Conservation (phyloP, 2,329 filamentous ascomycete genomes). For the Macrophomina tecta region DNA sequence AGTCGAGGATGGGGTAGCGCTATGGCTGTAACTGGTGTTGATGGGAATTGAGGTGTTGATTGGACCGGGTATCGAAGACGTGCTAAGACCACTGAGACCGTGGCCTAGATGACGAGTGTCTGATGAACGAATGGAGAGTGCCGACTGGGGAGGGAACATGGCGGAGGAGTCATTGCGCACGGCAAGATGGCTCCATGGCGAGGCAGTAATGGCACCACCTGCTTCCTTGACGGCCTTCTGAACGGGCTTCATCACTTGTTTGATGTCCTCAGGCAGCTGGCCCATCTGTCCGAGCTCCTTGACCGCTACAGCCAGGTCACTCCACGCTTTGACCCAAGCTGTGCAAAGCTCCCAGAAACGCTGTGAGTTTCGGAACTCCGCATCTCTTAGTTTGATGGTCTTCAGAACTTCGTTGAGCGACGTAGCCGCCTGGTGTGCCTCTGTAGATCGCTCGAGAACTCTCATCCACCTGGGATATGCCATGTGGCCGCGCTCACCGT, state of each 20-base stretch:
- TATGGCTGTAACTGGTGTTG: conserved; percentile 38
- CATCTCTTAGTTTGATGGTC: conserved; percentile 83
- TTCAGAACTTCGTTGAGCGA: conserved; percentile 75
- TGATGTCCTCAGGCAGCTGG: conserved; percentile 61
- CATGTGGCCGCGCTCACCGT: conserved; percentile 43
- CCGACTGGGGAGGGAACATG: conserved; percentile 21
- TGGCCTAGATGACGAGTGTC: conserved; percentile 21
- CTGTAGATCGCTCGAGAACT: conserved; percentile 73
- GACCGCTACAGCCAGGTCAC: conserved; percentile 67
- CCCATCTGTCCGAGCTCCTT: conserved; percentile 49
- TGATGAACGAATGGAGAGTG: conserved; percentile 9
- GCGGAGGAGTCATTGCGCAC: conserved; percentile 30
- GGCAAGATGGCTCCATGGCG: conserved; percentile 66
- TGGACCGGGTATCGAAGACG: conserved; percentile 39
- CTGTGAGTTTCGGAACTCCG: conserved; percentile 69
- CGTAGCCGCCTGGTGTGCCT: conserved; percentile 75
- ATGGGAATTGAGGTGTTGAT: conserved; percentile 45
- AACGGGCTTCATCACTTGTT: conserved; percentile 76
- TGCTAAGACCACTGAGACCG: conserved; percentile 14
- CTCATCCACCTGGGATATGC: conserved; percentile 53
- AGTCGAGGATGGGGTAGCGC: conserved; percentile 34
- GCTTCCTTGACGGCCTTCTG: conserved; percentile 85
- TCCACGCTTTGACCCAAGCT: conserved; percentile 73
- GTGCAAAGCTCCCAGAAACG: conserved; percentile 76
- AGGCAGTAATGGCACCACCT: conserved; percentile 71